Evolutionary conservation across 306 rosid species (phyloP), one percentile per base, ranked within the genome.

Genomic region (Cucumis cinereus): DNA sequence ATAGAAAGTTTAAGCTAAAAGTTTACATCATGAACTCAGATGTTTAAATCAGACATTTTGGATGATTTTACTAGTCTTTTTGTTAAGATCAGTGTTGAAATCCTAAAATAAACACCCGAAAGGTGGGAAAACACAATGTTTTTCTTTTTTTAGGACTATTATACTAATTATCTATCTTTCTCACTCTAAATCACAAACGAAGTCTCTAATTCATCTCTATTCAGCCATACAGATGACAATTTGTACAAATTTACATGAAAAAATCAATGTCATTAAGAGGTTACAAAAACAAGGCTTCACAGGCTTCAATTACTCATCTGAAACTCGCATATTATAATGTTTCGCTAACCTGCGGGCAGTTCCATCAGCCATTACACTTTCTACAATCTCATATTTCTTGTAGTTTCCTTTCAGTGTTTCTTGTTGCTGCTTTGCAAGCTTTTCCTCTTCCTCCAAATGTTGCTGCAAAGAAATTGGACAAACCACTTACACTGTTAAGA

Each of bases 371-470:
- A 87, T 70, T 35, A 93, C 81, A 28, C 80, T 66, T 0, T 88
- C 87, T 28, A 93, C 75, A 78, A 83, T 72, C 81, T 81, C 91
- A 35, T 79, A 85, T 86, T 91, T 93, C 62, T 79, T 84, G 78
- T 85, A 80, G 77, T 84, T 83, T 74, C 56, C 67, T 56, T 81
- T 82, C 19, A 91, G 87, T 12, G 79, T 35, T 2, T 79, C 89
- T 28, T 50, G 63, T 81, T 93, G 98, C 89, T 84, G 87, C 77
- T 74, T 56, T 8, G 87, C 83, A 23, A 93, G 92, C 79, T 88
- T 82, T 88, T 83, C 90, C 77, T 91, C 94, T 61, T 87, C 92
- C 70, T 80, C 24, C 10, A 83, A 74, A 76, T 80, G 88, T 40
- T 82, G 71, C 97, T 93, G 52, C 83, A 77, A 55, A 77, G 11